A percentile compares a stretch with the other conserved stretches of the same genome.
These are phyloP conservation scores for Trichosporon faecale DNA, from an alignment of 1,284 basidiomycete genomes.

Conservation along the genomic window DNA sequence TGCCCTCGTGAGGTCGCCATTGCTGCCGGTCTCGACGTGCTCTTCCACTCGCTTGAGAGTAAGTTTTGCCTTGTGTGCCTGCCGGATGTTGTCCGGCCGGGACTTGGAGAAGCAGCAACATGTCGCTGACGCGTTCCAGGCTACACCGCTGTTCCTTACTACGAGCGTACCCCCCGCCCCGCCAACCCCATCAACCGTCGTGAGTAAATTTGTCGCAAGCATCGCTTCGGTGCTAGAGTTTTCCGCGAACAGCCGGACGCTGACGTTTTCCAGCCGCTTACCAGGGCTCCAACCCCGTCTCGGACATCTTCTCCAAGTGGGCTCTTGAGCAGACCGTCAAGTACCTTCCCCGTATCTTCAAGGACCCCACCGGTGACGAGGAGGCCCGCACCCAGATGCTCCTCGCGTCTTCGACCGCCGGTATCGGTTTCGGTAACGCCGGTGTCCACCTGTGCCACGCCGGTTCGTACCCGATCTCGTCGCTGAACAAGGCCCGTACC, in stretches of 20 bases:
- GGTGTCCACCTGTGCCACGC: constrained; percentile 77
- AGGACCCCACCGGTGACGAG: constrained; percentile 66
- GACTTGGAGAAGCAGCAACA: neutral
- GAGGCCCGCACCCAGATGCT: constrained; percentile 91
- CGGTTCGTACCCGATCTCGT: constrained; percentile 64
- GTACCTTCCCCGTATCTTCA: constrained; percentile 81
- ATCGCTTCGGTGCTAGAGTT: neutral
- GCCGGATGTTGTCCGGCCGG: neutral
- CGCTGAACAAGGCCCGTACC: constrained; percentile 88
- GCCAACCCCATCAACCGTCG: constrained; percentile 76
- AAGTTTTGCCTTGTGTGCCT: neutral
- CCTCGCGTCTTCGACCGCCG: constrained; percentile 62
- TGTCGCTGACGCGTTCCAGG: constrained; percentile 5
- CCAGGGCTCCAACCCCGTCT: constrained; percentile 93
- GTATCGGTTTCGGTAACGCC: constrained; percentile 91
- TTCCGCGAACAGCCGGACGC: neutral
- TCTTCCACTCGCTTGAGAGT: constrained; percentile 92
- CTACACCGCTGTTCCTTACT: constrained; percentile 58
- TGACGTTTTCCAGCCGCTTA: constrained; percentile 59
- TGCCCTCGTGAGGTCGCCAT: constrained; percentile 83
- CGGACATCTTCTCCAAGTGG: constrained; percentile 95
- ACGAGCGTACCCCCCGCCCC: constrained; percentile 82
- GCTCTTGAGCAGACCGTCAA: constrained; percentile 86
- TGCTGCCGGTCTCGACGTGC: constrained; percentile 84
- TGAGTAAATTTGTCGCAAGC: neutral